phyloP scores from a whole-genome alignment of 768 basidiomycete species.

The Hemileccinum impolitum region DNA sequence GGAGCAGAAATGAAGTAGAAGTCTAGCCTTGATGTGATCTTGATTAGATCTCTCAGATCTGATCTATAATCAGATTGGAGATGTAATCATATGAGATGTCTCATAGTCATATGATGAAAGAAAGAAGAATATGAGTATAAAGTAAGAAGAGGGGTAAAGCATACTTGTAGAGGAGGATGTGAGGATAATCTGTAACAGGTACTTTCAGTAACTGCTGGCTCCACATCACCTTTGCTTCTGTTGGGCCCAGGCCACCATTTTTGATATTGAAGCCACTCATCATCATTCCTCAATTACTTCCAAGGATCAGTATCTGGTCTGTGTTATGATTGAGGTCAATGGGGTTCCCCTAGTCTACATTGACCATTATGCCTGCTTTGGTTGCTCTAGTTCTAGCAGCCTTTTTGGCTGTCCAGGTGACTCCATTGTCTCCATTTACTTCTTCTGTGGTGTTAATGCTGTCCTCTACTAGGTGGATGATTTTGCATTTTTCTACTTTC shows the following conservation, averaged over 20 bases:
- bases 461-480: constrained; percentile 37
- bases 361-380: constrained; percentile 19
- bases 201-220: constrained; percentile 25
- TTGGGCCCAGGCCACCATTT: constrained; percentile 29
- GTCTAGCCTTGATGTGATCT: too few species aligned
- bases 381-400: constrained; percentile 23
- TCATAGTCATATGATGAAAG: too few species aligned
- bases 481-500: constrained; percentile 15
- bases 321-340: background rate
- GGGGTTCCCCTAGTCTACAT: constrained; percentile 1
- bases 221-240: constrained; percentile 29
- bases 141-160: too few species aligned
- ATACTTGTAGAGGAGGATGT: too few species aligned
- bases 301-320: background rate
- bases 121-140: too few species aligned
- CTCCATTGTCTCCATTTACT: constrained; percentile 25
- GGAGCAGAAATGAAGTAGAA: too few species aligned
- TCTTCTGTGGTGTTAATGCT: constrained; percentile 8
- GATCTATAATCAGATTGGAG: too few species aligned
- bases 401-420: constrained; percentile 34
- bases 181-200: too few species aligned
- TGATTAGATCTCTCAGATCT: too few species aligned
- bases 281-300: background rate
- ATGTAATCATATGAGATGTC: too few species aligned
- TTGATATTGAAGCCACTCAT: background rate